A percentile compares a stretch with the other conserved stretches of the same genome.
Evolutionary conservation across 2,329 filamentous ascomycete species (phyloP).

Genomic region (Berkeleyomyces rouxiae): DNA sequence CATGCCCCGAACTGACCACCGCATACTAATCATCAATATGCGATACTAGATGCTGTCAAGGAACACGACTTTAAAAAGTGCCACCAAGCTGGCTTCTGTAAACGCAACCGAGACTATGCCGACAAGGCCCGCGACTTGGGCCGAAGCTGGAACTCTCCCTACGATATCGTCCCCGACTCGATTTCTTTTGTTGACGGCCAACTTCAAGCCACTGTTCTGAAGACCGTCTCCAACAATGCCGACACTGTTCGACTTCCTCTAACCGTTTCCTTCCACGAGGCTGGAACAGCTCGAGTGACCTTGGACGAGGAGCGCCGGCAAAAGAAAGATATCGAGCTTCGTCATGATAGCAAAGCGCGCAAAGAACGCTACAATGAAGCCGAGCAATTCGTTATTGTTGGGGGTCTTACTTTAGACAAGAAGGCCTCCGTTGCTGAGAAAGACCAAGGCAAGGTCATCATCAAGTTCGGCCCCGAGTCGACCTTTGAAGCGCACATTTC

Average conservation of each 20-base stretch:
- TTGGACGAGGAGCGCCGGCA: slow-evolving; percentile 83
- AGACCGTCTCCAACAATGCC: slow-evolving; percentile 46
- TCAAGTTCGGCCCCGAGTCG: slow-evolving; percentile 62
- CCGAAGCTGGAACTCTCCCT: slow-evolving; percentile 62
- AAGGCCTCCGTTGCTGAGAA: slow-evolving; percentile 51
- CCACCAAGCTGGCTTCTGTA: slow-evolving; percentile 90
- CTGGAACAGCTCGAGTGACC: slow-evolving; percentile 70
- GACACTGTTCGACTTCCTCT: slow-evolving; percentile 67
- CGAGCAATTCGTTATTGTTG: slow-evolving; percentile 71
- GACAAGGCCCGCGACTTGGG: slow-evolving; percentile 52
- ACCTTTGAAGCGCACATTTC: slow-evolving; percentile 70
- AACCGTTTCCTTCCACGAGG: slow-evolving; percentile 75
- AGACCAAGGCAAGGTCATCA: slow-evolving; percentile 49
- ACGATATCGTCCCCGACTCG: slow-evolving; percentile 55
- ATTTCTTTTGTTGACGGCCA: slow-evolving; percentile 64
- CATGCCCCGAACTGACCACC: not conserved
- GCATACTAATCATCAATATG: not conserved
- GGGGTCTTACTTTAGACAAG: slow-evolving; percentile 57
- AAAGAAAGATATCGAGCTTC: slow-evolving; percentile 74
- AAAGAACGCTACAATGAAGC: slow-evolving; percentile 94
- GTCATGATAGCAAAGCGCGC: slow-evolving; percentile 65
- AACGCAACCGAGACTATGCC: slow-evolving; percentile 79
- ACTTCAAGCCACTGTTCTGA: slow-evolving; percentile 65
- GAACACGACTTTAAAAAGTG: slow-evolving; percentile 97
- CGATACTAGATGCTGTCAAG: slow-evolving; percentile 58